Conservation (phyloP, 1,284 basidiomycete genomes). For the Leccinum pseudoinsigne region DNA sequence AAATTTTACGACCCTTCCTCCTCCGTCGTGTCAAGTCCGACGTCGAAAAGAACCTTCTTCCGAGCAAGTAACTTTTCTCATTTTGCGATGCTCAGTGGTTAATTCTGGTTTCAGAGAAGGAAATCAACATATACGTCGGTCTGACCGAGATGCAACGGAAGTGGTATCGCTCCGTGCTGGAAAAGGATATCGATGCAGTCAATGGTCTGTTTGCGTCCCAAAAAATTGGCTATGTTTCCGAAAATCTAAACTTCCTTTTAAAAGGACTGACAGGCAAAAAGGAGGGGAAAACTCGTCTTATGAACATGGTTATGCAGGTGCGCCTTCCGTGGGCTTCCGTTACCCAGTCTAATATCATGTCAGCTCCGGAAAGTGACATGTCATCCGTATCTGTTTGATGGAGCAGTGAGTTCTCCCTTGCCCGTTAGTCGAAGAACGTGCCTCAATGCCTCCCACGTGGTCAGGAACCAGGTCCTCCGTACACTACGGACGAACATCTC, state of each 20-base stretch:
- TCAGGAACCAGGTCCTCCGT: conserved; percentile 95
- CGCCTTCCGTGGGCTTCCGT: conserved; percentile 22
- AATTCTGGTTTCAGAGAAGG: conserved; percentile 70
- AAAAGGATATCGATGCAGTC: conserved; percentile 99
- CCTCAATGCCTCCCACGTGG: not conserved
- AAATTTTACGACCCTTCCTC: conserved; percentile 94
- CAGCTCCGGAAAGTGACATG: conserved; percentile 80
- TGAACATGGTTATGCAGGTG: conserved; percentile 99
- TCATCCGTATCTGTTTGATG: conserved; percentile 86
- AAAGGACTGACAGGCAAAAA: conserved; percentile 91
- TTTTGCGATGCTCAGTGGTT: not conserved
- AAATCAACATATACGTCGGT: conserved; percentile 98
- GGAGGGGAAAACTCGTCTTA: conserved; percentile 95
- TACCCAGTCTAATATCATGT: conserved; percentile 7
- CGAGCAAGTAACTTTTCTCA: conserved; percentile 55
- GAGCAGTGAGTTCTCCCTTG: conserved; percentile 55
- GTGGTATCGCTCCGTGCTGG: conserved; percentile 95
- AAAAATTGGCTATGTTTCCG: not conserved
- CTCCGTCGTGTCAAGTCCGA: conserved; percentile 95
- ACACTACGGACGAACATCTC: conserved; percentile 97
- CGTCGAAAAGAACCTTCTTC: conserved; percentile 94
- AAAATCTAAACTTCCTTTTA: not conserved
- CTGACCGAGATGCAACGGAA: conserved; percentile 98
- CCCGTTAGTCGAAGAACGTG: not conserved
- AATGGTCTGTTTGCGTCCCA: conserved; percentile 57